A percentile compares a stretch with the other conserved stretches of the same genome.
Evolutionary conservation across 164 flowering plant genomes (phyloP).

Genomic region (Liriodendron chinense): DNA sequence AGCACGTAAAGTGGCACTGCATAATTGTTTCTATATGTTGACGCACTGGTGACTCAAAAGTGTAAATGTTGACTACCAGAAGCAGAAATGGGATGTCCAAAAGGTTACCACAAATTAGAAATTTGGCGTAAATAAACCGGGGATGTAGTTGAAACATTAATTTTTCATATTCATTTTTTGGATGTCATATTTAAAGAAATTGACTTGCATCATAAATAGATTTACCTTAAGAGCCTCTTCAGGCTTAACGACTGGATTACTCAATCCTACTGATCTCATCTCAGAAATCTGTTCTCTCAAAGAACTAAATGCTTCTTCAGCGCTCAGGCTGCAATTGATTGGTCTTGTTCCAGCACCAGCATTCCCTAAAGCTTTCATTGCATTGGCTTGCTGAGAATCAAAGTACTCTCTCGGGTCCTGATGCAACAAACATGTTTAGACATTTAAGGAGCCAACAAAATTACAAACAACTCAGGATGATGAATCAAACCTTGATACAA

Average conservation of each 20-base stretch:
- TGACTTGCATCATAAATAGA: background rate
- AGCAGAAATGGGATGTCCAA: background rate
- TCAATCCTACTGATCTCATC: constrained; percentile 54
- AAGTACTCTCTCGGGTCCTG: constrained; percentile 99
- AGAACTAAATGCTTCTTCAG: constrained; percentile 62
- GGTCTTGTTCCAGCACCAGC: constrained; percentile 35
- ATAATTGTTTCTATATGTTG: too few relatives aligned
- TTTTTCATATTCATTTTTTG: background rate
- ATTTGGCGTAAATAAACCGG: background rate
- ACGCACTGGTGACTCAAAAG: too few relatives aligned
- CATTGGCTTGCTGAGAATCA: constrained; percentile 93
- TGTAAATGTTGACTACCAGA: too few relatives aligned
- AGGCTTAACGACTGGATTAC: constrained; percentile 57
- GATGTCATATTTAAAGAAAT: background rate
- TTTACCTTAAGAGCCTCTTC: constrained; percentile 75
- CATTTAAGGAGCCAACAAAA: background rate
- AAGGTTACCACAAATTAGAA: background rate
- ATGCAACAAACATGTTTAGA: constrained; percentile 4
- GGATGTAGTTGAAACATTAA: background rate
- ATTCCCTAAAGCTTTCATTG: constrained; percentile 64
- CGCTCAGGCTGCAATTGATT: constrained; percentile 43
- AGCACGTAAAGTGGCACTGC: too few relatives aligned
- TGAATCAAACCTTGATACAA: constrained; percentile 65
- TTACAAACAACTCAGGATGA: constrained; percentile 8
- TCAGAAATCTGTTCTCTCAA: constrained; percentile 55